Base-by-base conservation (phyloP, 768 basidiomycete species). In the Phylloporus sp. region DNA sequence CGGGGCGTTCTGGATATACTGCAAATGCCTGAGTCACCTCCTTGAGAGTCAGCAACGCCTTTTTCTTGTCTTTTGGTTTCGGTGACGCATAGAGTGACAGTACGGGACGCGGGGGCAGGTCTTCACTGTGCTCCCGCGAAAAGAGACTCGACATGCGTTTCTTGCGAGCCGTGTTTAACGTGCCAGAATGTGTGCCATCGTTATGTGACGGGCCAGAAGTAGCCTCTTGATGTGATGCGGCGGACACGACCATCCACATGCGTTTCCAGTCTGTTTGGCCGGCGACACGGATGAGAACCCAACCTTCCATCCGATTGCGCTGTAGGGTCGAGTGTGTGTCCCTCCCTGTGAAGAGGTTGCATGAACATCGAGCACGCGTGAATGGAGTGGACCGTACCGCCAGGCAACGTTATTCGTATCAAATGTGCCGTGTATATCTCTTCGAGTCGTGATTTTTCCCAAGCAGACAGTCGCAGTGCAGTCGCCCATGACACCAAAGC, bases 211-310 rank as follows among this genome's bases (percentile, higher is more conserved):
- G 29, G 57, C 64, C 46, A 32, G 50, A 47, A 21, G n/a, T n/a
- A n/a, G 17, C 34, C 18, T 60, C 53, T 3, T 62, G 32, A 29
- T 69, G 67, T n/a, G 65, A 58, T 6, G 74, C 78, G 38, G 77
- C 76, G 49, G 71, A 72, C 6, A 96, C 70, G 6, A 84, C 78
- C 73, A 90, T 80, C 88, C 90, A 98, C 36, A 93, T 75, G 33
- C 81, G 78, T 64, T 92, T 92, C 95, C 95, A 98, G 55, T 96
- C 92, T 0, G 90, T 93, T 57, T 93, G 91, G n/a, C 95, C 94
- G n/a, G 93, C 86, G 31, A 97, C 74, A 36, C 95, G 84, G 37
- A 92, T 77, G 55, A 85, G 80, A 15, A 91, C 86, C 88, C 89
- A 93, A 1, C 94, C 95, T 64, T 97, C 94, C 73, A 92, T 78